These are phyloP conservation scores for Nigrospora osmanthi DNA, from an alignment of 2,329 filamentous ascomycete genomes.

Conservation along the genomic window DNA sequence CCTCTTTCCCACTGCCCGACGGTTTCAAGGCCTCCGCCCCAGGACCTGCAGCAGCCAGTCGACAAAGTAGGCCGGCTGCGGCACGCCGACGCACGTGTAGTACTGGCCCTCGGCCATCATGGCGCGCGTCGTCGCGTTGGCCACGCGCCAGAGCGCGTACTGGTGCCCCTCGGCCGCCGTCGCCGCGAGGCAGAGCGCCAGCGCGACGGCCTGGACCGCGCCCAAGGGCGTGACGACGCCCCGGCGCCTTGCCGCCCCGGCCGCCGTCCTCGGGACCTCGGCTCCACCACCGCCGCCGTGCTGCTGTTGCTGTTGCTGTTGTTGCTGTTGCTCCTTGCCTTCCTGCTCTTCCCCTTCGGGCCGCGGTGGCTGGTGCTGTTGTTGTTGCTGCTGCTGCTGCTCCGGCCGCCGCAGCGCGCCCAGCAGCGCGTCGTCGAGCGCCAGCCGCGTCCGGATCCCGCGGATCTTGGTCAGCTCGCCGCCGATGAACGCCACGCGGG, in stretches of 20 bases:
- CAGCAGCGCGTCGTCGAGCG: too few relatives aligned
- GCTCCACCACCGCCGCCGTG: too few relatives aligned
- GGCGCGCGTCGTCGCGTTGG: background rate
- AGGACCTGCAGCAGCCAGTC: background rate
- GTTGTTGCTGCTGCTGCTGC: too few relatives aligned
- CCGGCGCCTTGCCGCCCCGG: constrained; percentile 31
- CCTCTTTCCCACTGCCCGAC: too few relatives aligned
- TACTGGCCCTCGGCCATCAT: background rate
- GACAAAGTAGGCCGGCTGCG: background rate
- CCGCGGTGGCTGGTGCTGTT: too few relatives aligned
- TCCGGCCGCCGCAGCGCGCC: too few relatives aligned
- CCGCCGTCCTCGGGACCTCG: constrained; percentile 37
- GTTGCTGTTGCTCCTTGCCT: too few relatives aligned
- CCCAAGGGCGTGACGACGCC: constrained; percentile 10
- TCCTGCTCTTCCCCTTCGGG: too few relatives aligned
- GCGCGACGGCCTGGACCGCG: background rate
- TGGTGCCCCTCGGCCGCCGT: constrained; percentile 1
- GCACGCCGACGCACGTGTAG: background rate
- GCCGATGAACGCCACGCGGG: too few relatives aligned
- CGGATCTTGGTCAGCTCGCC: too few relatives aligned
- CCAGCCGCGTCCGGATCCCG: too few relatives aligned
- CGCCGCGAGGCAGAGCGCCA: background rate
- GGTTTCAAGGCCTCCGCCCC: background rate
- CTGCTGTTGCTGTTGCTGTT: too few relatives aligned
- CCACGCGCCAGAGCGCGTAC: background rate